Evolutionary conservation across 2,329 filamentous ascomycete genomes (phyloP).

Genomic region (Cladophialophora carrionii): DNA sequence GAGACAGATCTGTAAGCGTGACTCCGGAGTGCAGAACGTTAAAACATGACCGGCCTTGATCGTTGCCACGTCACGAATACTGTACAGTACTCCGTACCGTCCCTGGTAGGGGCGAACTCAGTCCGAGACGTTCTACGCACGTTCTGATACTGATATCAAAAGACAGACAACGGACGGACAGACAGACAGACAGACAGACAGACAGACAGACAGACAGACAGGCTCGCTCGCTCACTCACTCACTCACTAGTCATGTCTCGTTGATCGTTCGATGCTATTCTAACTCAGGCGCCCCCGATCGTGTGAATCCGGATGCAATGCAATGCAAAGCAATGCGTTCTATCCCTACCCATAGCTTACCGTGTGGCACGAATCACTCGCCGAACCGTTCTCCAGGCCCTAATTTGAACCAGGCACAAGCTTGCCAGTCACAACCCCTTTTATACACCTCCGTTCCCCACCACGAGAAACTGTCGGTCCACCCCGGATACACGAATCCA

Average conservation of each 20-base stretch:
- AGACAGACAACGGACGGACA: too few species aligned
- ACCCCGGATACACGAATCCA: constrained; percentile 79
- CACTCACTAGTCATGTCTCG: neutral
- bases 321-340: neutral
- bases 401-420: constrained; percentile 71
- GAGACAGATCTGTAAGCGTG: too few species aligned
- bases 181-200: too few species aligned
- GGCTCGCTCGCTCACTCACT: too few species aligned
- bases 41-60: too few species aligned
- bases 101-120: too few species aligned
- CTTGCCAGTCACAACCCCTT: constrained; percentile 81
- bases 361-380: neutral
- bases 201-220: too few species aligned
- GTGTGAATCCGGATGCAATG: neutral
- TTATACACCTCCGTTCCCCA: constrained; percentile 89
- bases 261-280: neutral
- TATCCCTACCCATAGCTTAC: neutral
- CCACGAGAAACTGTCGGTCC: constrained; percentile 74
- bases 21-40: too few species aligned
- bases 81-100: too few species aligned
- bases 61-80: too few species aligned
- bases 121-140: too few species aligned
- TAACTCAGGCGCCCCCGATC: neutral
- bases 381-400: constrained; percentile 64
- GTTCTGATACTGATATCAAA: too few species aligned